Percentiles rank a stretch among this genome's conserved stretches.
Evolutionary conservation across 345 rosid genomes (phyloP).

Genomic region (Fremontodendron californicum): DNA sequence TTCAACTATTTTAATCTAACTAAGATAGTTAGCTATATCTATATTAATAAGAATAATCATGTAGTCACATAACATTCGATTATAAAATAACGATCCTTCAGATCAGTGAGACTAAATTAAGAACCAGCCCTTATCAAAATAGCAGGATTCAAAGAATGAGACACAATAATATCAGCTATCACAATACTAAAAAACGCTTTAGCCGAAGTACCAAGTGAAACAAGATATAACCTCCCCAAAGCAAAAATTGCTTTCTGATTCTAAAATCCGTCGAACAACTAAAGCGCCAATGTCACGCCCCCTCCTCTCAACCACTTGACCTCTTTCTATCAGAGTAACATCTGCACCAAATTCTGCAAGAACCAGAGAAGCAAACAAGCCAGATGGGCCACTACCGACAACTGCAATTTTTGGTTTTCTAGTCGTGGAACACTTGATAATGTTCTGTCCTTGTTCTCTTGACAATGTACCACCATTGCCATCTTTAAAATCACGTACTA

Average conservation of each 20-base stretch:
- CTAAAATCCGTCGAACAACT: constrained; percentile 68
- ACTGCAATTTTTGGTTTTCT: constrained; percentile 66
- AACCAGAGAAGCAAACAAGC: constrained; percentile 89
- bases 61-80: neutral
- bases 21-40: neutral
- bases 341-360: constrained; percentile 95
- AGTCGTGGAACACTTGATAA: constrained; percentile 20
- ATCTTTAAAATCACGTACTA: constrained; percentile 46
- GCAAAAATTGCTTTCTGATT: constrained; percentile 94
- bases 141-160: neutral
- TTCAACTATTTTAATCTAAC: neutral
- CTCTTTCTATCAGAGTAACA: constrained; percentile 89
- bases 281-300: constrained; percentile 95
- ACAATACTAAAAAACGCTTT: constrained; percentile 20
- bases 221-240: constrained; percentile 80
- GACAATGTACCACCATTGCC: constrained; percentile 13
- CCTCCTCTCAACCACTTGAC: constrained; percentile 88
- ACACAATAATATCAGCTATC: neutral
- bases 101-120: neutral
- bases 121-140: neutral
- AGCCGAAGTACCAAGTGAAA: constrained; percentile 28
- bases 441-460: constrained; percentile 18
- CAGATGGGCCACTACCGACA: constrained; percentile 94
- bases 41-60: neutral
- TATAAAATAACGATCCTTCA: neutral